A percentile compares a stretch with the other conserved stretches of the same genome.
These are phyloP conservation scores for Claviceps capensis DNA, from an alignment of 2,329 filamentous ascomycete species.

Conservation along the genomic window DNA sequence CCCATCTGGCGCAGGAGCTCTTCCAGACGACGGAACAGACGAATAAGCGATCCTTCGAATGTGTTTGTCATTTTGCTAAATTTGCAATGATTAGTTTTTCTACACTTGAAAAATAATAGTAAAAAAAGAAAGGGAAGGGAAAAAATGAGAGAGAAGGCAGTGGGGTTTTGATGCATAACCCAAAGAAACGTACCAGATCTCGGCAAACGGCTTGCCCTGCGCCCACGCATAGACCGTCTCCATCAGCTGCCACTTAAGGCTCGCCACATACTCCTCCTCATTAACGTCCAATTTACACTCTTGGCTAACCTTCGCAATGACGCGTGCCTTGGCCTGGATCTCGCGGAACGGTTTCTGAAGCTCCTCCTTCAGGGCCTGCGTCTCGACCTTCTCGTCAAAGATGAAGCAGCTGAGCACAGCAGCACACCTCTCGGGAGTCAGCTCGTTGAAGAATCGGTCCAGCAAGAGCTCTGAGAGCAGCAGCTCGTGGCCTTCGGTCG, in stretches of 20 bases:
- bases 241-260: constrained; percentile 92
- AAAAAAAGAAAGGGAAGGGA: neutral
- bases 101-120: no score
- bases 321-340: constrained; percentile 73
- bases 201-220: constrained; percentile 74
- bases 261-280: constrained; percentile 82
- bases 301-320: constrained; percentile 83
- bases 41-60: constrained; percentile 92
- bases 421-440: constrained; percentile 76
- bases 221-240: constrained; percentile 90
- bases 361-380: constrained; percentile 65
- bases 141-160: neutral
- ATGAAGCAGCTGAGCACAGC: constrained; percentile 87
- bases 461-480: constrained; percentile 88
- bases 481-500: constrained; percentile 77
- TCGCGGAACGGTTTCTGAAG: constrained; percentile 75
- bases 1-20: constrained; percentile 91
- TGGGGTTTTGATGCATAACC: no score
- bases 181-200: constrained; percentile 68
- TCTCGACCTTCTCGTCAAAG: constrained; percentile 88
- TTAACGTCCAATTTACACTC: constrained; percentile 92
- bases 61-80: constrained; percentile 95
- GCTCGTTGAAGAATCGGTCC: constrained; percentile 95
- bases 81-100: neutral
- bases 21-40: constrained; percentile 88